Percentiles rank a stretch among this genome's conserved stretches.
These are phyloP conservation scores for Mortierella sp. DNA, from an alignment of 371 early-diverging fungal species.

Conservation along the genomic window DNA sequence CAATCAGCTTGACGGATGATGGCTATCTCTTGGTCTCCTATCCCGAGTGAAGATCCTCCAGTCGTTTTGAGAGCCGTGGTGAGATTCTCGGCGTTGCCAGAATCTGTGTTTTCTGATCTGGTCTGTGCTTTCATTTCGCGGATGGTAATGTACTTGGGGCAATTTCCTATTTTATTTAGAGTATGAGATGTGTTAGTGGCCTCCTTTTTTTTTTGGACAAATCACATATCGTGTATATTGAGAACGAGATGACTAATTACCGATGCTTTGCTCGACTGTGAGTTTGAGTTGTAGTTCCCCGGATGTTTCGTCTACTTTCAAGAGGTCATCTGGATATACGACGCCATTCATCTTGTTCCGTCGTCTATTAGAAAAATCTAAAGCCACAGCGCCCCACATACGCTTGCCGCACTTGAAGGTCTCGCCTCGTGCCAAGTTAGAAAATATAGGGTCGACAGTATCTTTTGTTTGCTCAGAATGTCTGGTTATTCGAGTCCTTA, in stretches of 20 bases:
- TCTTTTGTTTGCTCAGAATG: not conserved
- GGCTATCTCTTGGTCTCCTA: slow-evolving; percentile 19
- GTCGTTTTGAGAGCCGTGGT: not conserved
- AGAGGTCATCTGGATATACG: slow-evolving; percentile 16
- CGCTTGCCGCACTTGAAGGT: slow-evolving; percentile 14
- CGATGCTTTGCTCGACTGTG: slow-evolving; percentile 48
- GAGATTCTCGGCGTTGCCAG: not conserved
- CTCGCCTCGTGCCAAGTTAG: slow-evolving; percentile 34
- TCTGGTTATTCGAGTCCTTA: slow-evolving; percentile 2
- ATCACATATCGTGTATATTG: not conserved
- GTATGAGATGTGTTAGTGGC: not conserved
- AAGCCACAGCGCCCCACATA: slow-evolving; percentile 36
- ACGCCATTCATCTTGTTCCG: slow-evolving; percentile 54
- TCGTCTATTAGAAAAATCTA: slow-evolving; percentile 47
- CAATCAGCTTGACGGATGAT: slow-evolving; percentile 42
- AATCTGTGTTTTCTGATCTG: not conserved
- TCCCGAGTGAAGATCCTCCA: not conserved
- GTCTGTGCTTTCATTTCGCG: slow-evolving; percentile 20
- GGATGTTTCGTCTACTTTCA: slow-evolving; percentile 12
- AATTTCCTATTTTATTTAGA: slow-evolving; percentile 25
- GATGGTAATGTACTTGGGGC: slow-evolving; percentile 51
- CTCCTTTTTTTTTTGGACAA: not conserved
- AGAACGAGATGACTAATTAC: slow-evolving; percentile 8
- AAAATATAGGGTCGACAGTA: slow-evolving; percentile 22
- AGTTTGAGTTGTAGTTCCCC: slow-evolving; percentile 37